These are phyloP conservation scores for Apiospora phragmitis DNA, from an alignment of 2,329 filamentous ascomycete species.

Conservation along the genomic window DNA sequence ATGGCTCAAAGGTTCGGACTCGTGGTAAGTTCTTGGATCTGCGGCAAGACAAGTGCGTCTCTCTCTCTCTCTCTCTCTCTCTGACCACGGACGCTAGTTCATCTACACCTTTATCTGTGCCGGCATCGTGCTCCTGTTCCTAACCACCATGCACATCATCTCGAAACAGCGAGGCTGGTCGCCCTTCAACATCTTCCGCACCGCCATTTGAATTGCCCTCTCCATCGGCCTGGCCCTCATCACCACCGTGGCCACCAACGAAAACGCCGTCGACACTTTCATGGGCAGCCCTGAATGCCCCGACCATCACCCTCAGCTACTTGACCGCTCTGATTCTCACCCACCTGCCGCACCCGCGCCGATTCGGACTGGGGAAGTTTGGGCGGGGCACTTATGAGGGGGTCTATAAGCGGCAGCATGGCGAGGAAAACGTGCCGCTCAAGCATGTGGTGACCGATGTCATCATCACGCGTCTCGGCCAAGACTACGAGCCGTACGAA, in stretches of 20 bases:
- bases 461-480: background rate
- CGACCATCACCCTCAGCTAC: constrained; percentile 27
- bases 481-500: background rate
- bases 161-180: constrained; percentile 30
- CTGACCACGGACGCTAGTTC: constrained; percentile 19
- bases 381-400: constrained; percentile 5
- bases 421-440: background rate
- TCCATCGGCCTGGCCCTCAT: constrained; percentile 25
- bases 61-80: no score
- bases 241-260: constrained; percentile 20
- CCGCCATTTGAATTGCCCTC: constrained; percentile 23
- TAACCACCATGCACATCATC: constrained; percentile 31
- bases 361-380: background rate
- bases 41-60: no score
- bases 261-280: constrained; percentile 18
- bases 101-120: constrained; percentile 30
- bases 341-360: constrained; percentile 20
- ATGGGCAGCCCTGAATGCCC: constrained; percentile 29
- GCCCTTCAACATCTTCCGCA: constrained; percentile 29
- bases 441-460: background rate
- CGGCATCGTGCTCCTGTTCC: constrained; percentile 28
- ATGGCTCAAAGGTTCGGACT: constrained; percentile 22
- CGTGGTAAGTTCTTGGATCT: constrained; percentile 22
- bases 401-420: constrained; percentile 3
- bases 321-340: constrained; percentile 23